Percentiles rank a stretch among this genome's conserved stretches.
Conservation (phyloP, 768 basidiomycete genomes). For the Chalciporus sphaerocephalus region DNA sequence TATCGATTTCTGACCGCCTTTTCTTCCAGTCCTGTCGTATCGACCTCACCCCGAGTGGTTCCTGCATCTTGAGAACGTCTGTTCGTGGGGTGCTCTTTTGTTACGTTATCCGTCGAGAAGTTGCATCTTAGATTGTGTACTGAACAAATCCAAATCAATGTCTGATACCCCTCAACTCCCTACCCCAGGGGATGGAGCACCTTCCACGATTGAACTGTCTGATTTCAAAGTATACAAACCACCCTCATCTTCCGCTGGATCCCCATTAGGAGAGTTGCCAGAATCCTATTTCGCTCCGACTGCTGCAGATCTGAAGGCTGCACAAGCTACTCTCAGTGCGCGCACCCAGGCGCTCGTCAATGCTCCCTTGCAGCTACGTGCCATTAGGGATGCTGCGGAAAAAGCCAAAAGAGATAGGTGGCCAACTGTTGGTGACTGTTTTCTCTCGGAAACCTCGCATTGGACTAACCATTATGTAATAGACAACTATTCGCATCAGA, state of each 20-base stretch:
- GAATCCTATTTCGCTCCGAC: conserved; percentile 76
- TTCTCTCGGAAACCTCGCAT: neutral
- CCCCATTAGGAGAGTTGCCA: conserved; percentile 47
- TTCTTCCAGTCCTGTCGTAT: neutral
- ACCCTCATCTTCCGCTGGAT: conserved; percentile 26
- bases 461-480: conserved; percentile 13
- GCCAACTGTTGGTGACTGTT: conserved; percentile 52
- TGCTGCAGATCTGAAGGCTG: conserved; percentile 61
- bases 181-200: neutral
- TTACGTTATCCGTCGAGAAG: conserved; percentile 18
- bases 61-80: conserved; percentile 3
- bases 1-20: conserved; percentile 8
- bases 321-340: conserved; percentile 58
- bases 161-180: conserved; percentile 17
- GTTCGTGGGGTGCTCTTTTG: conserved; percentile 10
- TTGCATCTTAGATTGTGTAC: conserved; percentile 11
- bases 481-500: conserved; percentile 80
- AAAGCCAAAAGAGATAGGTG: conserved; percentile 61
- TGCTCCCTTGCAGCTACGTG: conserved; percentile 66
- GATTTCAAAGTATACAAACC: conserved; percentile 51
- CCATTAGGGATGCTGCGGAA: conserved; percentile 57
- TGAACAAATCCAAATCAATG: conserved; percentile 19
- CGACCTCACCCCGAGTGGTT: neutral
- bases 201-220: conserved; percentile 9
- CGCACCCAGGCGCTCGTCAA: conserved; percentile 60